A percentile compares a stretch with the other conserved stretches of the same genome.
Evolutionary conservation across 352 stramenopile species (phyloP).

Genomic region (Phytophthora multivora): DNA sequence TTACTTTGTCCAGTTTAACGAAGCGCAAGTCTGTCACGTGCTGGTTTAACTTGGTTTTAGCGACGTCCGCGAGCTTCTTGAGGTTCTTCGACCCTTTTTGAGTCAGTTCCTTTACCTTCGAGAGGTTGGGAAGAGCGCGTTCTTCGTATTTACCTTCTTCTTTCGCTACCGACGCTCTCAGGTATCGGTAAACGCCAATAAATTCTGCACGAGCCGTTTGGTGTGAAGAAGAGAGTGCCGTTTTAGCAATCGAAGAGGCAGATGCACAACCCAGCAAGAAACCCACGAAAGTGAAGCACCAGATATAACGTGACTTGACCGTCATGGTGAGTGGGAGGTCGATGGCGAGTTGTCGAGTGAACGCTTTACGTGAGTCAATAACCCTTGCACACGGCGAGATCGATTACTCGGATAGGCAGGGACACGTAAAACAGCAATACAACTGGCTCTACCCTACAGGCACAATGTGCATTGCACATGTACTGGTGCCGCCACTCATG

Average conservation of each 20-base stretch:
- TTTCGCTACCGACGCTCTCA: not conserved
- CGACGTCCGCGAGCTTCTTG: not conserved
- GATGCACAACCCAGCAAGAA: no score
- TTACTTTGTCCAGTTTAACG: not conserved
- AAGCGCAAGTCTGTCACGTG: not conserved
- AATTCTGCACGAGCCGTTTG: not conserved
- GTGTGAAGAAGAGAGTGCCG: not conserved
- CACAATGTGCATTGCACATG: no score
- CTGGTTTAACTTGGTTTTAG: not conserved
- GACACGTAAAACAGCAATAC: no score
- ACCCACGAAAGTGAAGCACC: no score
- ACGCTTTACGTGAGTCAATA: no score
- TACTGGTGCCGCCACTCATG: no score
- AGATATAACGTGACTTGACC: no score
- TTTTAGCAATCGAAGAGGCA: not conserved
- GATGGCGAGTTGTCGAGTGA: no score
- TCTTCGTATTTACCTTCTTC: not conserved
- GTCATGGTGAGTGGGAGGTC: no score
- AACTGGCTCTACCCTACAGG: no score
- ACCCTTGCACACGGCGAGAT: no score
- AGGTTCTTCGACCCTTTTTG: constrained; percentile 2
- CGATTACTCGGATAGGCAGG: no score
- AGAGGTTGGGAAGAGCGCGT: not conserved
- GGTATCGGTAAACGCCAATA: not conserved
- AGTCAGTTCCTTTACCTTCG: not conserved